Evolutionary conservation across 2,329 filamentous ascomycete species (phyloP).

Genomic region (Diaporthe sp.): DNA sequence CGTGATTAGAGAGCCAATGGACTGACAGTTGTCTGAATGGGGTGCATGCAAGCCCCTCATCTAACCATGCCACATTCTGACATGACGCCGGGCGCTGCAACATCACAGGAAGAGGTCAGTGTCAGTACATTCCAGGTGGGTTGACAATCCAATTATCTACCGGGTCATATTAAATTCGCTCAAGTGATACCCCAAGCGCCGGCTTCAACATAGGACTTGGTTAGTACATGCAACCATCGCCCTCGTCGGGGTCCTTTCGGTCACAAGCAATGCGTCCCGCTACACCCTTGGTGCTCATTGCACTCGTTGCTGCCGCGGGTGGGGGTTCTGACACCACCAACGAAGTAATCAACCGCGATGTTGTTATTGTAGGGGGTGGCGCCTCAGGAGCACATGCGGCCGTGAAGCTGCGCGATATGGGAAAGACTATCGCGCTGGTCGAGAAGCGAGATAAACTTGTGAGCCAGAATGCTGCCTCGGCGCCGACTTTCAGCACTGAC

Average conservation of each 20-base stretch:
- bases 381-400: slow-evolving; percentile 29
- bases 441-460: slow-evolving; percentile 24
- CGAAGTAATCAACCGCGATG: neutral
- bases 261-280: neutral
- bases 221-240: neutral
- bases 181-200: neutral
- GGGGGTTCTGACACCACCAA: neutral
- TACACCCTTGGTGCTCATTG: neutral
- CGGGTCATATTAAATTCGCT: neutral
- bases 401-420: slow-evolving; percentile 15
- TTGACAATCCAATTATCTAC: neutral
- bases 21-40: neutral
- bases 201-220: neutral
- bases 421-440: slow-evolving; percentile 1
- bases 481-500: neutral
- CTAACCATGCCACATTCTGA: neutral
- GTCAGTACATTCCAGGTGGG: neutral
- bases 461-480: neutral
- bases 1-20: neutral
- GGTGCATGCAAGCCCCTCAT: slow-evolving; percentile 22
- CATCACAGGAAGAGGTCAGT: neutral
- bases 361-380: slow-evolving; percentile 19
- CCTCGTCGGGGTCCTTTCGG: neutral
- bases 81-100: neutral
- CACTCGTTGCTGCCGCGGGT: neutral